Base-by-base conservation (phyloP, 1,284 basidiomycete genomes). In the Phylloboletellus chloephorus region DNA sequence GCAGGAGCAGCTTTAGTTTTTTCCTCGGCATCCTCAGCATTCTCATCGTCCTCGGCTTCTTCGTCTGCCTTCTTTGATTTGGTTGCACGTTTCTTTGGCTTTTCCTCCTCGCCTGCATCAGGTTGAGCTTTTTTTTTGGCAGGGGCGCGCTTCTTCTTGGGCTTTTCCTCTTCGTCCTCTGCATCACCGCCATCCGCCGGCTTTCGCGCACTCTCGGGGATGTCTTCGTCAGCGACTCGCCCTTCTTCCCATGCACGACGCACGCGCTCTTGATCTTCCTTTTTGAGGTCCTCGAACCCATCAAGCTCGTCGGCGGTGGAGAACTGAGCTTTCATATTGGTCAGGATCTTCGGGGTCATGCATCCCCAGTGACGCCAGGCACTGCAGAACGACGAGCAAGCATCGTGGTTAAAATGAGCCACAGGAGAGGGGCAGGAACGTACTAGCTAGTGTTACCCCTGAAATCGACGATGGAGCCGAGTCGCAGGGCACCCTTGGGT, bases 321-420 rank as follows among this genome's bases (percentile, higher is more conserved):
- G 53, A 84, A 73, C 5, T 67, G 66, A 21, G 75, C 69, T 64
- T 88, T 83, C 64, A 89, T 72, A 57, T 90, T 88, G n/a, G 63
- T 60, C 26, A 93, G 56, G 39, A 91, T 76, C 50, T 73, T 78
- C 16, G 71, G 43, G 0, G 88, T 89, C 5, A 77, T 73, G 52
- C 91, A 94, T 43, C 85, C 83, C 82, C 83, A 90, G 57, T 92
- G 88, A 50, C 85, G 76, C 82, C 82, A 89, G 32, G 67, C 58
- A 52, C 87, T 88, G 31, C 24, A 39, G n/a, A 41, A 24, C 5
- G 30, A 40, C 9, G 19, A 28, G 6, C 11, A n/a, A 29, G 24
- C 2, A 20, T 1, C 11, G 1, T 20, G 3, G 16, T 40, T 4
- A 39, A 24, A 8, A 37, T 16, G 33, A 40, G 43, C n/a, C 35